phyloP scores from a whole-genome alignment of 2,329 filamentous ascomycete genomes.

The Geoglossum cookeanum region DNA sequence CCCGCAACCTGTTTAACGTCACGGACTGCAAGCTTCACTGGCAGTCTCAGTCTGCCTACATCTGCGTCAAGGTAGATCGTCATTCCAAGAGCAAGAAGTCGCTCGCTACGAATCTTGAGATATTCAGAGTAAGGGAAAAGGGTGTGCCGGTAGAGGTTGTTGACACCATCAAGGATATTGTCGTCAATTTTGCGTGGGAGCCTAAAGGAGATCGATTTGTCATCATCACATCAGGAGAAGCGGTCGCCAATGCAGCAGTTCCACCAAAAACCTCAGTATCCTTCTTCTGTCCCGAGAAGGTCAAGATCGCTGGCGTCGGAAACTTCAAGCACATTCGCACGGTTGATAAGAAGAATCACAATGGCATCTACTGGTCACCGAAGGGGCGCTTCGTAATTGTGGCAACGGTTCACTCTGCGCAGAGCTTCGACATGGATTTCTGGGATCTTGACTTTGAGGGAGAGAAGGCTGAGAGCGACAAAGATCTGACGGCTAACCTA shows the following conservation, averaged over 20 bases:
- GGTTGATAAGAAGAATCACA: slow-evolving; percentile 97
- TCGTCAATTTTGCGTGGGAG: slow-evolving; percentile 99
- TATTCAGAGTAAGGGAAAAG: slow-evolving; percentile 95
- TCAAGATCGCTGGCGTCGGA: slow-evolving; percentile 60
- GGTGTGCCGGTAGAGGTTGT: slow-evolving; percentile 96
- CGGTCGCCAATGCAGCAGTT: slow-evolving; percentile 56
- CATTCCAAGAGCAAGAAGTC: slow-evolving; percentile 99
- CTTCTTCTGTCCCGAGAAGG: slow-evolving; percentile 94
- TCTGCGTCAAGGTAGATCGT: slow-evolving; percentile 96
- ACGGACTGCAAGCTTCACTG: slow-evolving; percentile 96
- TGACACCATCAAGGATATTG: slow-evolving; percentile 92
- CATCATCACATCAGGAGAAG: slow-evolving; percentile 85
- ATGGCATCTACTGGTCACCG: slow-evolving; percentile 98
- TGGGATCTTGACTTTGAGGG: slow-evolving; percentile 97
- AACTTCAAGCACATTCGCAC: slow-evolving; percentile 96
- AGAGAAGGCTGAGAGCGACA: slow-evolving; percentile 81
- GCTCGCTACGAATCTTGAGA: slow-evolving; percentile 88
- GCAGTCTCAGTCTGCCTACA: slow-evolving; percentile 85
- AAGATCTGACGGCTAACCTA: slow-evolving; percentile 85
- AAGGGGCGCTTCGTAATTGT: slow-evolving; percentile 89
- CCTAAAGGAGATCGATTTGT: slow-evolving; percentile 95
- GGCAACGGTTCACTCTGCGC: slow-evolving; percentile 78
- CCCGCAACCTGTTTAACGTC: slow-evolving; percentile 94
- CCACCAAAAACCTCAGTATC: slow-evolving; percentile 84
- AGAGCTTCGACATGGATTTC: slow-evolving; percentile 92